phyloP scores from a whole-genome alignment of 1,139 yeast genomes.

The Arxiozyma bovina region DNA sequence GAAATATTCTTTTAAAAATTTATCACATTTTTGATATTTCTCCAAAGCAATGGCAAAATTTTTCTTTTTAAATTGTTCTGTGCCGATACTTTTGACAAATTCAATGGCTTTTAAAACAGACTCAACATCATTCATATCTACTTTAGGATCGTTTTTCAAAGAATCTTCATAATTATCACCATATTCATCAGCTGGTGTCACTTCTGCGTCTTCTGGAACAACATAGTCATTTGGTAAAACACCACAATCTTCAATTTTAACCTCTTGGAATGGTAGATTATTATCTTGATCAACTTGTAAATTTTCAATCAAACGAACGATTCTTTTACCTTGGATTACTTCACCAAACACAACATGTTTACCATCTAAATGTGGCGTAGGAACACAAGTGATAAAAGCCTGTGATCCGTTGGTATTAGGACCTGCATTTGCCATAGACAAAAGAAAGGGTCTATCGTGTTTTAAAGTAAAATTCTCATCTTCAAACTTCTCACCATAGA shows the following conservation, averaged over 20 bases:
- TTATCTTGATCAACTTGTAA: constrained; percentile 47
- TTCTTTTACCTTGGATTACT: constrained; percentile 67
- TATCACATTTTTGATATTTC: constrained; percentile 65
- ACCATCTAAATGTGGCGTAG: constrained; percentile 58
- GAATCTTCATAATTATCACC: constrained; percentile 80
- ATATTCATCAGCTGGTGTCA: constrained; percentile 51
- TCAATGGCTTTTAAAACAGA: constrained; percentile 60
- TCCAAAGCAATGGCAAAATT: constrained; percentile 46
- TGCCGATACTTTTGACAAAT: constrained; percentile 70
- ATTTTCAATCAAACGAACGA: constrained; percentile 71
- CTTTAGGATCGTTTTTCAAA: constrained; percentile 62
- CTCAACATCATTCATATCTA: constrained; percentile 51
- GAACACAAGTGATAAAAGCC: constrained; percentile 64
- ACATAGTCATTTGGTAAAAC: constrained; percentile 54
- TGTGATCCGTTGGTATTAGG: constrained; percentile 75
- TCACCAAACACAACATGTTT: constrained; percentile 75
- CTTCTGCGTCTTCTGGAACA: constrained; percentile 37
- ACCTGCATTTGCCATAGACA: constrained; percentile 79
- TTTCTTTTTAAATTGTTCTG: constrained; percentile 59
- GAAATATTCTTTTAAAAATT: constrained; percentile 60
- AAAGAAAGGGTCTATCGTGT: constrained; percentile 60
- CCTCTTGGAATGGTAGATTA: constrained; percentile 58
- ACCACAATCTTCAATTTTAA: constrained; percentile 74
- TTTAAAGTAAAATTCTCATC: constrained; percentile 62
- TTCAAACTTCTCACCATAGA: constrained; percentile 57